Evolutionary conservation across 305 asterid species (phyloP), one percentile per base, ranked within the genome.

Genomic region (Fraxinus dipetala): DNA sequence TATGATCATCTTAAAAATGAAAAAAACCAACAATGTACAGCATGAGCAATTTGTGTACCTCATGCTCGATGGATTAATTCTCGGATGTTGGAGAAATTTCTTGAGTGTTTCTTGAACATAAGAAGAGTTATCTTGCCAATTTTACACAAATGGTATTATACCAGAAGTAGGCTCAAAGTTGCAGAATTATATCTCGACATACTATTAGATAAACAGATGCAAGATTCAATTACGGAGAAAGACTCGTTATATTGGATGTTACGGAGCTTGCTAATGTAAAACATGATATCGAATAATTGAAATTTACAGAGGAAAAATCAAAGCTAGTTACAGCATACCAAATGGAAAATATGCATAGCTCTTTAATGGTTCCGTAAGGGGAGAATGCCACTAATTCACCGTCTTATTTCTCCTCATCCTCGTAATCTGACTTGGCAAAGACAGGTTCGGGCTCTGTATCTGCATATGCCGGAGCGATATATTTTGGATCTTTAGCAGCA

Each of bases 381-480:
- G 22, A 63, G 28, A 14, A 28, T 32, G n/a, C 78, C 78, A 56
- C 32, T 48, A 43, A 51, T 32, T 36, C 2, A 13, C 5, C 13
- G 20, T 22, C 65, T 84, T 72, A 92, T 79, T 92, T 91, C 83
- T 93, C 97, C 77, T 95, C 98, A 18, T 95, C 98, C 61, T 94
- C 98, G 1, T 92, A 90, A 88, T 94, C 98, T 0, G 98, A 89
- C 85, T 92, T 88, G 31, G 93, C 90, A 76, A 95, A 93, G 59
- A 94, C 63, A 2, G 98, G 9, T 72, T 93, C 94, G 6, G 99
- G 99, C 89, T 94, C 98, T 5, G 99, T 95, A 48, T 89, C 83
- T 4, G 98, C 92, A 45, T 95, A 95, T 5, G 99, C 98, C 0
- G 96, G 97, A 73, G 98, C 97, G 18, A 93, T 92, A 63, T 75